These are phyloP conservation scores for Sporothrix pallida DNA, from an alignment of 2,329 filamentous ascomycete species.

Conservation along the genomic window DNA sequence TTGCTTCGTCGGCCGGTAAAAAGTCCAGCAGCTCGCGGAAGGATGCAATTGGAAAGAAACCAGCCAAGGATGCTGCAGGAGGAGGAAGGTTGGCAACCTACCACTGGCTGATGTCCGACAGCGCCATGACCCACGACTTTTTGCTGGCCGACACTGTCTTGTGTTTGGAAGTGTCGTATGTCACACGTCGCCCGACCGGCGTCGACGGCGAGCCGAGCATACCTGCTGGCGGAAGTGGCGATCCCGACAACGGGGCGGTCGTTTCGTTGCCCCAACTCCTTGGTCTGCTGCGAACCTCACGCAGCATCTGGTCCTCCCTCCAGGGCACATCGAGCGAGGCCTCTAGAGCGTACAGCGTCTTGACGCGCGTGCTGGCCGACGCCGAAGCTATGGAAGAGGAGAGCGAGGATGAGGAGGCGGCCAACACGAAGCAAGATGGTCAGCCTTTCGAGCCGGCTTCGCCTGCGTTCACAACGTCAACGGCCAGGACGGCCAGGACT, in stretches of 20 bases:
- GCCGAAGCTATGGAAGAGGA: conserved; percentile 29
- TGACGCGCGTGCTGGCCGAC: conserved; percentile 44
- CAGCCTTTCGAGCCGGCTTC: neutral
- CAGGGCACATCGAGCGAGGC: conserved; percentile 42
- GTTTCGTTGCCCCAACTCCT: conserved; percentile 40
- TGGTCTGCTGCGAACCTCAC: conserved; percentile 41
- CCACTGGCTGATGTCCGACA: conserved; percentile 50
- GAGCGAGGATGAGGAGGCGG: neutral
- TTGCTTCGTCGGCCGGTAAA: neutral
- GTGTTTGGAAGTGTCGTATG: conserved; percentile 47
- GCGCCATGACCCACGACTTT: conserved; percentile 53
- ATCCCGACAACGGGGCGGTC: neutral
- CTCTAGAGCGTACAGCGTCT: conserved; percentile 43
- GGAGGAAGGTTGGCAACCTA: conserved; percentile 48
- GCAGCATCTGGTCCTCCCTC: conserved; percentile 42
- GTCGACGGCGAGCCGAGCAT: conserved; percentile 8
- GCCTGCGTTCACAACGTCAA: neutral
- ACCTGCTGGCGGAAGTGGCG: neutral
- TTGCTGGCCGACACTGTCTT: conserved; percentile 55
- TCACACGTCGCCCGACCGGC: conserved; percentile 31
- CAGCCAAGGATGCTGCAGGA: neutral
- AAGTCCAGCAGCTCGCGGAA: neutral
- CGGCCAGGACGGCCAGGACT: neutral
- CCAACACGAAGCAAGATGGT: neutral
- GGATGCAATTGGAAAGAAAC: neutral